A percentile compares a stretch with the other conserved stretches of the same genome.
phyloP scores from a whole-genome alignment of 1,139 yeast genomes.

The Blastobotrys proliferans region DNA sequence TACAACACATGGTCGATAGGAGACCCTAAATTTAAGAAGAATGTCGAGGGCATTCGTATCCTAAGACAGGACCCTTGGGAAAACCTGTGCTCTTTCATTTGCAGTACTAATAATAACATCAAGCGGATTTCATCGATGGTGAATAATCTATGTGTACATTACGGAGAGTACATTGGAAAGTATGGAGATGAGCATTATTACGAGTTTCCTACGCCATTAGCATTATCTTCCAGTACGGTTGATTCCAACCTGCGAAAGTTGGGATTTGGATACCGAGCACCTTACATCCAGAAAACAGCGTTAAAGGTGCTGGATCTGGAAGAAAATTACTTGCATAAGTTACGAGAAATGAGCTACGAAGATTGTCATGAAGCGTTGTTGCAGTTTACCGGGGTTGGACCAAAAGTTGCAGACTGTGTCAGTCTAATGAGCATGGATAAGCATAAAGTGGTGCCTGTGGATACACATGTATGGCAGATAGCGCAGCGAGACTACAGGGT shows the following conservation, averaged over 20 bases:
- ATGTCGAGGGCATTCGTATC: conserved; percentile 71
- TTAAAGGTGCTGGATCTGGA: conserved; percentile 37
- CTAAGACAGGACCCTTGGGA: conserved; percentile 97
- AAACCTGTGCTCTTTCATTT: conserved; percentile 79
- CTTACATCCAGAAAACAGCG: conserved; percentile 79
- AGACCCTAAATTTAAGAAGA: conserved; percentile 48
- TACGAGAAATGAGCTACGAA: conserved; percentile 47
- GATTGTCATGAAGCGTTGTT: conserved; percentile 63
- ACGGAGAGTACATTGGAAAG: conserved; percentile 59
- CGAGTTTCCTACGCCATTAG: conserved; percentile 67
- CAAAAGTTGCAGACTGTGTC: conserved; percentile 96
- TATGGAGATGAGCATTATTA: conserved; percentile 58
- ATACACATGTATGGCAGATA: conserved; percentile 93
- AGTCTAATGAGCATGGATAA: conserved; percentile 88
- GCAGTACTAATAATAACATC: conserved; percentile 94
- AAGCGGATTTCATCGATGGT: conserved; percentile 94
- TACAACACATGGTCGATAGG: conserved; percentile 57
- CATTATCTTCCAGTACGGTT: conserved; percentile 42
- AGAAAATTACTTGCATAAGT: conserved; percentile 30
- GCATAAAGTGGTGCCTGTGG: conserved; percentile 89
- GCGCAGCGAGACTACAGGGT: conserved; percentile 77
- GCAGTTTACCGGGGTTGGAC: conserved; percentile 86
- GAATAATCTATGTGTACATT: conserved; percentile 66
- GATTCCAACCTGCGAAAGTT: conserved; percentile 47
- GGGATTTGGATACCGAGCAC: conserved; percentile 93